Base-by-base conservation (phyloP, 257 asterid species). In the Striga asiatica region DNA sequence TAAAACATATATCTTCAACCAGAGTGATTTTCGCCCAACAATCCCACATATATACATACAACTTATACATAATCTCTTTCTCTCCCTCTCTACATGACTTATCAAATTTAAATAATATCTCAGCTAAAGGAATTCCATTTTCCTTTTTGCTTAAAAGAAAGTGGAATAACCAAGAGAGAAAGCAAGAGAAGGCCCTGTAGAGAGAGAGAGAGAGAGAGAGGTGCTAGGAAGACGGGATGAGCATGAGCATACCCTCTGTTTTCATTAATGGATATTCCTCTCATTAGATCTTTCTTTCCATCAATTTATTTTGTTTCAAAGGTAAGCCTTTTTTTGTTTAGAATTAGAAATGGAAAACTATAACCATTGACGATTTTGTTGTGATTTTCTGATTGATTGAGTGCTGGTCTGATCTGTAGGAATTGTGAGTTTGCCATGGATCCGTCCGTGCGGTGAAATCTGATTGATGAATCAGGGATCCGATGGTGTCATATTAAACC, bases 231-330 rank as follows among this genome's bases (percentile, higher is more conserved):
- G n/a, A n/a, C n/a, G n/a, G n/a, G n/a, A n/a, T n/a, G n/a, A n/a
- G n/a, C n/a, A 81, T 81, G 80, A 75, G 70, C 80, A 67, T 53
- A 78, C 73, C 81, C 78, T 75, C 83, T 75, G 76, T 78, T 75
- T 72, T 76, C 77, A 65, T 78, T 62, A 60, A 56, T 70, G 70
- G 64, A 71, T 73, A 71, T 74, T 70, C 83, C 68, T 76, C 78
- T 75, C 75, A 51, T 68, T 78, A 81, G 92, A 86, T 83, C 96
- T 83, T 18, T 81, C 72, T 64, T 74, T 74, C 66, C 66, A 59
- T 58, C 70, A 55, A 62, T 50, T 70, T 68, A 29, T 64, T 71
- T 43, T 2, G 13, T 45, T 8, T 45, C 0, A 60, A 57, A 58
- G 79, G 81, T 82, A 74, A 57, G 78, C n/a, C n/a, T n/a, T n/a